phyloP scores from a whole-genome alignment of 495 filamentous ascomycete genomes.

The Darksidea phi region DNA sequence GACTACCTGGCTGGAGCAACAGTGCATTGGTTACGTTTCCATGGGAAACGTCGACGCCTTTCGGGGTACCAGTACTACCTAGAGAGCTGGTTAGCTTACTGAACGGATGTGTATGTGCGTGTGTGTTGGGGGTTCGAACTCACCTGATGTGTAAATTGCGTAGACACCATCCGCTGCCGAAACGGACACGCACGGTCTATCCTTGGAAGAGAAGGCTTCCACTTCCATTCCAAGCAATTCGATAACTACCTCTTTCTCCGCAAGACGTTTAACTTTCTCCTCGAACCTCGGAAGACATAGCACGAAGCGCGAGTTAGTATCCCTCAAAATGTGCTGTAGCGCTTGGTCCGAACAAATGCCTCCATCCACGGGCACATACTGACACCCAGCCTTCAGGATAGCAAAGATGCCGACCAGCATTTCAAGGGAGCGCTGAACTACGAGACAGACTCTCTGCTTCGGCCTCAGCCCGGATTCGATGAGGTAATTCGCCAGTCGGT shows the following conservation, averaged over 20 bases:
- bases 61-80: conserved; percentile 25
- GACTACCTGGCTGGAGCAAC: conserved; percentile 16
- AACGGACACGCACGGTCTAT: not conserved
- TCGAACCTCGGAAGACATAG: conserved; percentile 21
- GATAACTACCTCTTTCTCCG: not conserved
- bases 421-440: conserved; percentile 25
- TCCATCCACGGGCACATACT: conserved; percentile 25
- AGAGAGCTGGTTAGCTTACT: not conserved
- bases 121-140: no score
- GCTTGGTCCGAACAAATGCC: conserved; percentile 16
- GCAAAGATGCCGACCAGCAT: conserved; percentile 28
- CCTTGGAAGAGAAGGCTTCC: conserved; percentile 16
- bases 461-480: conserved; percentile 18
- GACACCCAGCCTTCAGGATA: conserved; percentile 23
- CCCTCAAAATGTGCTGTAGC: conserved; percentile 15
- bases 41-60: conserved; percentile 22
- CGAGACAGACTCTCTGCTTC: conserved; percentile 23
- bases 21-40: conserved; percentile 26
- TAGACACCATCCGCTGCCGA: conserved; percentile 15
- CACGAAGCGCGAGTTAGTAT: conserved; percentile 11
- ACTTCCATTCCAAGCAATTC: conserved; percentile 2
- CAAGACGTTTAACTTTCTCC: not conserved
- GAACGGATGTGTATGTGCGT: not conserved
- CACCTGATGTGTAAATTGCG: conserved; percentile 28
- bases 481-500: conserved; percentile 24